Base-by-base conservation (phyloP, 768 basidiomycete genomes). In the Steccherinum ochraceum region DNA sequence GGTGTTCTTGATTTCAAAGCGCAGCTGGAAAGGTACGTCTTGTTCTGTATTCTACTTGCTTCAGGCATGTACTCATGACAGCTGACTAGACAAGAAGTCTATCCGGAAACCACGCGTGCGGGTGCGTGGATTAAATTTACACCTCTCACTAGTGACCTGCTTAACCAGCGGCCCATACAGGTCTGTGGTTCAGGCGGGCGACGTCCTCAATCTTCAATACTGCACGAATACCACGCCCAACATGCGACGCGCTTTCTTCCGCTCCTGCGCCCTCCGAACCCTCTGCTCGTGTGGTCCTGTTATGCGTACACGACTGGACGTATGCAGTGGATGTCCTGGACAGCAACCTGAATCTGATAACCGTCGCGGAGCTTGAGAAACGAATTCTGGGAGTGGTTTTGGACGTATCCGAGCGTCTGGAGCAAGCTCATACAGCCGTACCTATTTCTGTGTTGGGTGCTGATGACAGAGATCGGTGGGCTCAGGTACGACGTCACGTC, bases 381-480 rank as follows among this genome's bases (percentile, higher is more conserved):
- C 63, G 71, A 5, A 57, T 86, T 24, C 65, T 67, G 60, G 65
- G 64, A 0, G 68, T 77, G 2, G 77, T 78, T 0, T 50, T 59
- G 1, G 93, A 96, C 61, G 91, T 81, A 0, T 68, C 74, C 20
- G 54, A 55, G 21, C 74, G 83, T 27, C 65, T 73, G 5, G 64
- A 67, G 3, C 65, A 58, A 0, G 84, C 84, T 2, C 85, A 90
- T 52, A 65, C 57, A 12, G 75, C 86, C 0, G 64, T 80, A 2
- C 75, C 78, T 23, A 72, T 96, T 3, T 84, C 89, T 5, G 73
- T 83, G 0, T 70, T 96, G 42, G 89, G 83, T 20, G 83, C 86
- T 2, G 91, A 94, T 61, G 76, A 85, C 21, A 75, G 94, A 54
- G 89, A 95, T 65, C 70, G 64, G 11, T 96, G 94, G 94, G 77